phyloP scores from a whole-genome alignment of 495 filamentous ascomycete species.

The Penicillium desertorum region DNA sequence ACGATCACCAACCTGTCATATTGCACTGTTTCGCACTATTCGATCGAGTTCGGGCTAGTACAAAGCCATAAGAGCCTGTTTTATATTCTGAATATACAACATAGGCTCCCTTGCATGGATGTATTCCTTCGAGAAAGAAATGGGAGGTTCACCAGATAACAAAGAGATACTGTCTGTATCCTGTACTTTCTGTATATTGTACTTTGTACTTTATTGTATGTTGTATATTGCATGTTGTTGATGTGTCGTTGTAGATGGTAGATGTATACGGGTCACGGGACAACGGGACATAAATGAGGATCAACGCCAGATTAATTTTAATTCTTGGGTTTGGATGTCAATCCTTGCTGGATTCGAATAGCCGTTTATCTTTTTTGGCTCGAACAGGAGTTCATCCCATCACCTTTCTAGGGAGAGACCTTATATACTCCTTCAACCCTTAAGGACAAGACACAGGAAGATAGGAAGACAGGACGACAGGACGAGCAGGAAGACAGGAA shows the following conservation, averaged over 20 bases:
- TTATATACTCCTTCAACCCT: neutral
- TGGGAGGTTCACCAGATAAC: no score
- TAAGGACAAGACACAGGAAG: neutral
- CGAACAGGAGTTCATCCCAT: slow-evolving; percentile 3
- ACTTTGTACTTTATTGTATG: no score
- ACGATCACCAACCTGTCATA: no score
- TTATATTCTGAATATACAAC: no score
- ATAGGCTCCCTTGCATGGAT: no score
- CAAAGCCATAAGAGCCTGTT: no score
- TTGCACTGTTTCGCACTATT: no score
- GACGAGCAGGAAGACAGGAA: neutral
- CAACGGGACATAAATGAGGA: slow-evolving; percentile 12
- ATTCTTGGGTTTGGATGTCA: neutral
- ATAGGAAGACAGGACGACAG: neutral
- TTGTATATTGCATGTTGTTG: neutral
- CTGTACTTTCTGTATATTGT: no score
- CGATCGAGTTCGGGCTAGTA: no score
- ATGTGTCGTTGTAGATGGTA: neutral
- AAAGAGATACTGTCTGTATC: no score
- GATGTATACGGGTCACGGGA: neutral
- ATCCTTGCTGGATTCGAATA: slow-evolving; percentile 4
- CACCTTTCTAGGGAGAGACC: neutral
- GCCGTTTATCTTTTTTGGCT: neutral
- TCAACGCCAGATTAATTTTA: slow-evolving; percentile 14
- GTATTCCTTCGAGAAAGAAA: no score